Base-by-base conservation (phyloP, 2,329 filamentous ascomycete species). In the Cercospora nicotianae region DNA sequence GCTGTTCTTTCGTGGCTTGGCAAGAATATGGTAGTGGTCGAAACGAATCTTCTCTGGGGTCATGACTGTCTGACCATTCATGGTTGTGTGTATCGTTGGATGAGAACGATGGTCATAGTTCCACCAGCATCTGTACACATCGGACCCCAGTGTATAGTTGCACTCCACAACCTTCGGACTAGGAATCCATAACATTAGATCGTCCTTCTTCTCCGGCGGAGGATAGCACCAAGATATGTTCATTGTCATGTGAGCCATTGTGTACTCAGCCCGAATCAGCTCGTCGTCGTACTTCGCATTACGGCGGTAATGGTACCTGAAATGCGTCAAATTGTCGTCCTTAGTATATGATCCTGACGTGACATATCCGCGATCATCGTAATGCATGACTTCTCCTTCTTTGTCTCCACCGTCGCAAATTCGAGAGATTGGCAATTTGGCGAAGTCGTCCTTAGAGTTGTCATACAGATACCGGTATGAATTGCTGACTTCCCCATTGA, bases 281-380 rank as follows among this genome's bases (percentile, higher is more conserved):
- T 86, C 85, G 72, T 86, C 85, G 26, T 83, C 83, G 66, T 84
- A 85, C 39, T 81, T 82, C 12, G 84, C 82, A 65, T 83, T 83
- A 72, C 85, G 84, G 53, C 85, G 82, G 73, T 87, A 87, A 70
- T 83, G 81, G 65, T 84, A 85, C 67, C 83, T 83, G 80, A 87
- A 87, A 16, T 83, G 81, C 16, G 86, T 80, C 10, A 85, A 73
- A 66, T 85, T 86, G 1, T 80, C 81, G 67, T 86, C 81, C 65
- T 81, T 83, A 69, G 86, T 80, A 72, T 85, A 86, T 2, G 84
- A 86, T 10, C 85, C 85, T 9, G 81, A 82, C 60, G 84, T 80
- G 53, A 87, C 80, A 55, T 85, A 83, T 18, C 85, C 85, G 69
- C 83, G 83, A 60, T 79, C 75, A 70, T 87, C 85, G 72, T 86